A percentile compares a stretch with the other conserved stretches of the same genome.
These are phyloP conservation scores for Monsonia emarginata DNA, from an alignment of 441 rosid species.

Conservation along the genomic window DNA sequence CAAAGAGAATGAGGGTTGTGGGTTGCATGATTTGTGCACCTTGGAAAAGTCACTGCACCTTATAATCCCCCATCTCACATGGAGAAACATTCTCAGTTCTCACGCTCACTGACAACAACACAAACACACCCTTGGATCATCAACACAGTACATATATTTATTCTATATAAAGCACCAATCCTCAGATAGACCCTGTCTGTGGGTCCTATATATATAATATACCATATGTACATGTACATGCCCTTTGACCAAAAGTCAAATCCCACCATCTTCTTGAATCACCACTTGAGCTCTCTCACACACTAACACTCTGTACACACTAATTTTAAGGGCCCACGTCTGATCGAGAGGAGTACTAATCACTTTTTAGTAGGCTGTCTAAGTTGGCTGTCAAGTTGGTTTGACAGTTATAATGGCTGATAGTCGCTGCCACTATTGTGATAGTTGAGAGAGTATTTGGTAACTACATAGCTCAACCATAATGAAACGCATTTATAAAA, in stretches of 20 bases:
- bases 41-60: constrained; percentile 9
- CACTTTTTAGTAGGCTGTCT: no score
- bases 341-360: no score
- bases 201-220: constrained; percentile 23
- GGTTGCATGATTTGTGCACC: not conserved
- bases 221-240: no score
- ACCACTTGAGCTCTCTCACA: not conserved
- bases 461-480: no score
- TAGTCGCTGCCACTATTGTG: no score
- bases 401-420: no score
- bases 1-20: not conserved
- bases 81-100: constrained; percentile 28
- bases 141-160: constrained; percentile 14
- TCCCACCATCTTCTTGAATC: not conserved
- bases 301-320: no score
- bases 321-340: no score
- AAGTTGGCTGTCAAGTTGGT: no score
- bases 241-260: constrained; percentile 37
- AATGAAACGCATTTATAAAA: no score
- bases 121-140: constrained; percentile 29
- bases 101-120: constrained; percentile 34
- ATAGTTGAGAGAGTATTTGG: no score
- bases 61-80: not conserved
- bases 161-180: constrained; percentile 20
- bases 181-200: constrained; percentile 26